Percentiles rank a stretch among this genome's conserved stretches.
Conservation (phyloP, 768 basidiomycete genomes). For the Tricholoma hemisulphureum region DNA sequence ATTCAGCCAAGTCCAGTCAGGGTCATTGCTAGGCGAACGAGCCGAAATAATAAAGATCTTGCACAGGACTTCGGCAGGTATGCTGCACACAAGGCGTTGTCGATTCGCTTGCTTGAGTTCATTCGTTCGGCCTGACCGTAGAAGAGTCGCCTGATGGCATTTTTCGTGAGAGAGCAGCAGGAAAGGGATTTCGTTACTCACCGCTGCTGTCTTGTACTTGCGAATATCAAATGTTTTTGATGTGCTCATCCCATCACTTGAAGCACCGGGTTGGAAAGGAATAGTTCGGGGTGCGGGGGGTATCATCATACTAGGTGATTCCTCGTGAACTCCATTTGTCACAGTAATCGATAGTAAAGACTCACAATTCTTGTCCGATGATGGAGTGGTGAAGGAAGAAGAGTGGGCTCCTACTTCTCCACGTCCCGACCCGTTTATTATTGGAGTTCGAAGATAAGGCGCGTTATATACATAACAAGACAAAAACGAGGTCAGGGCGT, state of each 20-base stretch:
- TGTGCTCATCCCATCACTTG: conserved; percentile 1
- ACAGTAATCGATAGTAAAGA: not conserved
- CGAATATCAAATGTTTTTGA: conserved; percentile 14
- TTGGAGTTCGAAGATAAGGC: not conserved
- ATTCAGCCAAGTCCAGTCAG: conserved; percentile 35
- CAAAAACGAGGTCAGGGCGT: not conserved
- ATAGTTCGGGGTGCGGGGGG: not conserved
- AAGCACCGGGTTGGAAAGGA: not conserved
- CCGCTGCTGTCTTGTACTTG: conserved; percentile 19
- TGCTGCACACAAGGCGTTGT: conserved; percentile 9
- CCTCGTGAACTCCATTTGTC: not conserved
- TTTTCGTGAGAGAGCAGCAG: not conserved
- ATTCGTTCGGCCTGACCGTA: conserved; percentile 9
- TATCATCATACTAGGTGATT: not conserved
- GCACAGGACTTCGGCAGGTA: conserved; percentile 30
- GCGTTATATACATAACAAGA: not conserved
- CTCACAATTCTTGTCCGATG: not conserved
- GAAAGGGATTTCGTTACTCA: not conserved
- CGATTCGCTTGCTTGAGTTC: conserved; percentile 16
- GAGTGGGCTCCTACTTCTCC: not conserved
- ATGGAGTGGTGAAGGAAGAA: not conserved
- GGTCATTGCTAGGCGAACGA: conserved; percentile 14
- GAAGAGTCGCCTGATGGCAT: conserved; percentile 11
- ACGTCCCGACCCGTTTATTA: not conserved
- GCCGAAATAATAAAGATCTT: conserved; percentile 31